phyloP scores from a whole-genome alignment of 2,329 filamentous ascomycete species.

The Pseudogymnoascus verrucosus region DNA sequence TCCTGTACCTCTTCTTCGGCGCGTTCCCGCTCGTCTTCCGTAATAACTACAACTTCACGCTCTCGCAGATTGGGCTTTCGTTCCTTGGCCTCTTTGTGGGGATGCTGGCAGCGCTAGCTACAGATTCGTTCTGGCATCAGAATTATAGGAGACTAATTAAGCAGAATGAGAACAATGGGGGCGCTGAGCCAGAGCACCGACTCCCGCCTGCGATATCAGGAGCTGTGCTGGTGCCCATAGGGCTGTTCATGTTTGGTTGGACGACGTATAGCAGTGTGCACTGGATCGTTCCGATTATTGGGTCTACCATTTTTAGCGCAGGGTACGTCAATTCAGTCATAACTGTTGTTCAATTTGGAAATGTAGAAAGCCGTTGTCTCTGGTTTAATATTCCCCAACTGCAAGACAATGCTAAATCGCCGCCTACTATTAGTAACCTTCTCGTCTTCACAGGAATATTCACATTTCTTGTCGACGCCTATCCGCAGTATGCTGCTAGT shows the following conservation, averaged over 20 bases:
- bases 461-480: slow-evolving; percentile 72
- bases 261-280: slow-evolving; percentile 67
- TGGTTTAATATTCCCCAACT: slow-evolving; percentile 1
- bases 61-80: slow-evolving; percentile 71
- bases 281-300: slow-evolving; percentile 71
- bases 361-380: not conserved
- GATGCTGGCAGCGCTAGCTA: slow-evolving; percentile 53
- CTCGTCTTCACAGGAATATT: slow-evolving; percentile 79
- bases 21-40: slow-evolving; percentile 79
- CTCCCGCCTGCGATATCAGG: slow-evolving; percentile 69
- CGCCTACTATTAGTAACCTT: slow-evolving; percentile 48
- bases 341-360: not conserved
- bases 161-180: slow-evolving; percentile 37
- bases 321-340: slow-evolving; percentile 44
- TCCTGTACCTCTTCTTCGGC: slow-evolving; percentile 86
- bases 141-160: slow-evolving; percentile 51
- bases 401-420: not conserved
- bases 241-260: slow-evolving; percentile 86
- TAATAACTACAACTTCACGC: slow-evolving; percentile 64
- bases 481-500: slow-evolving; percentile 65
- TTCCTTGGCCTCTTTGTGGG: slow-evolving; percentile 67
- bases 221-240: slow-evolving; percentile 66
- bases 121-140: slow-evolving; percentile 58
- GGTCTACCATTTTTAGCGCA: slow-evolving; percentile 60
- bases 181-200: slow-evolving; percentile 78